phyloP scores from a whole-genome alignment of 805 yeast species.

The Metschnikowia kunwiensis region DNA sequence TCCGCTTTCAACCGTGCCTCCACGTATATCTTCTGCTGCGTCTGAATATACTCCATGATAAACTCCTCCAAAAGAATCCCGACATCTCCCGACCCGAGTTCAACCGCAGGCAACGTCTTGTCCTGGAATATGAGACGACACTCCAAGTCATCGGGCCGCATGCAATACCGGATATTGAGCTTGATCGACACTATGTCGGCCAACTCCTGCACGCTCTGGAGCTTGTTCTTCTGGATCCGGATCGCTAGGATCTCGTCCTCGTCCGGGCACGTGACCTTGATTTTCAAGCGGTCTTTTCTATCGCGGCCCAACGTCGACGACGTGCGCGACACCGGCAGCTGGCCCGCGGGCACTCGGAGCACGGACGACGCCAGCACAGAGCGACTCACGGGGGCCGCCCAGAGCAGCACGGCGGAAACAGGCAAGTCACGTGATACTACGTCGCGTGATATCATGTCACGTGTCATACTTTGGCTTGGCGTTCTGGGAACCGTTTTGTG shows the following conservation, averaged over 20 bases:
- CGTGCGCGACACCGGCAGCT: background rate
- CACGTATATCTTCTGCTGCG: slow-evolving; percentile 22
- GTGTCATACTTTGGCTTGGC: too few relatives aligned
- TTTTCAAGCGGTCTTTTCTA: slow-evolving; percentile 1
- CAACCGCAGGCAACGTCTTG: slow-evolving; percentile 10
- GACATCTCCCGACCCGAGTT: slow-evolving; percentile 9
- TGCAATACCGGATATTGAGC: slow-evolving; percentile 10
- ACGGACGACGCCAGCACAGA: slow-evolving; percentile 3
- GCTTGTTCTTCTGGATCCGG: slow-evolving; percentile 13
- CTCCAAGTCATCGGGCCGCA: slow-evolving; percentile 7
- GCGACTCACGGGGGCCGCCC: background rate
- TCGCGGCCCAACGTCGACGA: background rate
- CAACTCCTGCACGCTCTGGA: slow-evolving; percentile 15
- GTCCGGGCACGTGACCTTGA: slow-evolving; percentile 9
- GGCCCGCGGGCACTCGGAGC: background rate
- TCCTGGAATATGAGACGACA: slow-evolving; percentile 15
- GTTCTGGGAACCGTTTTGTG: too few relatives aligned
- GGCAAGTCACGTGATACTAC: too few relatives aligned
- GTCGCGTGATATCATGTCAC: too few relatives aligned
- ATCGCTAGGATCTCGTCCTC: slow-evolving; percentile 21
- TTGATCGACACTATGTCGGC: slow-evolving; percentile 14
- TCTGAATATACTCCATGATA: slow-evolving; percentile 23
- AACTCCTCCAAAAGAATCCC: slow-evolving; percentile 11
- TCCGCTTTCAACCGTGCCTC: slow-evolving; percentile 20
- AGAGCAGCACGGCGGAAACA: too few relatives aligned